These are phyloP conservation scores for Metarhizium sp. DNA, from an alignment of 2,329 filamentous ascomycete genomes.

Conservation along the genomic window DNA sequence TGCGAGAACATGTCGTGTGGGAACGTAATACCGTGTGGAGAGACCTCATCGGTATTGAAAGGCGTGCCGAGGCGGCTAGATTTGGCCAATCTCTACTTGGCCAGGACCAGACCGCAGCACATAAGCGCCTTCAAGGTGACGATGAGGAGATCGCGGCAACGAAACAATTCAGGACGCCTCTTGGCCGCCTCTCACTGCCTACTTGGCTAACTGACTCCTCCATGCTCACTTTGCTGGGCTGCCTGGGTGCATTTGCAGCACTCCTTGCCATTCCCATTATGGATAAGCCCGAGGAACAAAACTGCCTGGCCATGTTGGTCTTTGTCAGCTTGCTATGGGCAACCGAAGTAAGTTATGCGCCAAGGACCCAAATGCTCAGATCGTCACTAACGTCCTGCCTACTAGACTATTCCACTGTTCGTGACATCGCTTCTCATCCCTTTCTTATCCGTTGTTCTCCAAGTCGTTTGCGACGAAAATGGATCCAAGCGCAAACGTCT, in stretches of 20 bases:
- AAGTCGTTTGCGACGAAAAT: conserved; percentile 71
- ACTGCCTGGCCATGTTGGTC: conserved; percentile 85
- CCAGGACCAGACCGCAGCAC: conserved; percentile 55
- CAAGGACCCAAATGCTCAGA: background rate
- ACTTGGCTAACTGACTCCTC: conserved; percentile 76
- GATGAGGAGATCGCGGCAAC: conserved; percentile 52
- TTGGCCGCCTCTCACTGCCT: conserved; percentile 69
- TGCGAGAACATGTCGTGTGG: conserved; percentile 97
- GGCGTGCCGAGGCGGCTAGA: conserved; percentile 88
- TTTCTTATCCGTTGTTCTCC: conserved; percentile 80
- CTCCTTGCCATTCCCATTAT: conserved; percentile 74
- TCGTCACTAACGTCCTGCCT: conserved; percentile 6
- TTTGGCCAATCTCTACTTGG: conserved; percentile 80
- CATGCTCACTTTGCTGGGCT: conserved; percentile 64
- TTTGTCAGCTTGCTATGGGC: conserved; percentile 95
- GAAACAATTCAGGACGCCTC: conserved; percentile 67
- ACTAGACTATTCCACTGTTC: conserved; percentile 84
- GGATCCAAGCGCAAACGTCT: conserved; percentile 51
- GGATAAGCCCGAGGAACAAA: conserved; percentile 83
- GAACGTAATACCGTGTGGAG: conserved; percentile 98
- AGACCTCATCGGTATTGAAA: conserved; percentile 96
- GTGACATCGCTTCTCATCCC: conserved; percentile 92
- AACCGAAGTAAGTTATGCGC: conserved; percentile 59
- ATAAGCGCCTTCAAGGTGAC: conserved; percentile 74
- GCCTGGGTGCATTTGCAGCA: conserved; percentile 63